Conservation (phyloP, 2,329 filamentous ascomycete genomes). For the Aspergillus persii region DNA sequence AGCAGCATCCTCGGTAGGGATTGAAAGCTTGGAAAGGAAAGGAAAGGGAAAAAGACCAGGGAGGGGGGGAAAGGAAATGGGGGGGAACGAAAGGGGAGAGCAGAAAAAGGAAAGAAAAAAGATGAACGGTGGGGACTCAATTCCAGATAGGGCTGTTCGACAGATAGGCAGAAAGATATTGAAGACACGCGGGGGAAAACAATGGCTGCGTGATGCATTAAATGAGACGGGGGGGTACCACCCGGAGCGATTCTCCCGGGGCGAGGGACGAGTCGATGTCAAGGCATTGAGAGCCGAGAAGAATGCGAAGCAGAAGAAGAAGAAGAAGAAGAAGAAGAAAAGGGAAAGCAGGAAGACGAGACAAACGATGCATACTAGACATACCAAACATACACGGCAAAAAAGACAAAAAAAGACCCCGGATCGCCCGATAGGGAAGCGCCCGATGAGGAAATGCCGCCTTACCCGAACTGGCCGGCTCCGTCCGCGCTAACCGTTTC, state of each 20-base stretch:
- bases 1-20: slow-evolving; percentile 45
- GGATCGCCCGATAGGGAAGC: slow-evolving; percentile 25
- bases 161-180: background rate
- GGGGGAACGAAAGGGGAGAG: background rate
- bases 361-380: background rate
- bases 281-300: background rate
- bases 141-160: background rate
- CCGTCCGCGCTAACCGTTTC: slow-evolving; percentile 21
- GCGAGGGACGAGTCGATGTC: too few species aligned
- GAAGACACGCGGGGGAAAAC: background rate
- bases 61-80: background rate
- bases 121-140: background rate
- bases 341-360: background rate
- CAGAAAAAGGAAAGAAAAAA: background rate
- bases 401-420: background rate
- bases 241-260: too few species aligned
- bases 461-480: slow-evolving; percentile 22
- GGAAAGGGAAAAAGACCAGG: slow-evolving; percentile 1
- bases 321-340: background rate
- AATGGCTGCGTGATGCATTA: background rate
- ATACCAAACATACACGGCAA: background rate
- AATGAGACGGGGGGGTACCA: background rate
- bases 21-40: background rate
- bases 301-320: background rate
- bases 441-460: slow-evolving; percentile 25